Base-by-base conservation (phyloP, 345 rosid genomes). In the Pistacia integerrima region DNA sequence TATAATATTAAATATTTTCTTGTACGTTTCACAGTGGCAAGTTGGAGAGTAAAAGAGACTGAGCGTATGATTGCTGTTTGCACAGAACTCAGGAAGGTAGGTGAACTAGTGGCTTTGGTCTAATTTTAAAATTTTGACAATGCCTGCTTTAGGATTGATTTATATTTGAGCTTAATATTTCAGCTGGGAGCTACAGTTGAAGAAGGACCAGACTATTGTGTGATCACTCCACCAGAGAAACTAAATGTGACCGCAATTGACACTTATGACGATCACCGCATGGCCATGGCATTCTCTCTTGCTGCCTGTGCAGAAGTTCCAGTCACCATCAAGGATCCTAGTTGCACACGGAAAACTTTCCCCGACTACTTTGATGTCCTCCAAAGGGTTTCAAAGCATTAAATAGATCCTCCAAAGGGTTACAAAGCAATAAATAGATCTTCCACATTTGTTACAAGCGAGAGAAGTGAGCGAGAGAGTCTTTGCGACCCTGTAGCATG, bases 21-120 rank as follows among this genome's bases (percentile, higher is more conserved):
- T 41, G 2, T 41, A 30, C 71, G 7, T 51, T 60, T 72, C 74
- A 44, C 84, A 97, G 98, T 97, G 86, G 98, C 98, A 60, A 97
- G 99, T 82, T 94, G 99, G 99, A 90, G 99, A 79, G 99, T 94
- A 79, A 97, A 97, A 83, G 99, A 97, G 82, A 97, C 97, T 0
- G 98, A 97, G 80, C 81, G 98, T 49, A 97, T 97, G 99, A 86
- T 97, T 74, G 98, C 99, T 4, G 83, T 97, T 75, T 97, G 97
- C 91, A 97, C 98, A 4, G 99, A 97, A 72, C 93, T 97, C 48
- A 74, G 94, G 80, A 94, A 94, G 96, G 99, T 91, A 67, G 77
- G 9, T 67, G 46, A 41, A 63, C 55, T 16, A n/a, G 20, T 51
- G 38, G 58, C 18, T 38, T 36, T 58, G 18, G 13, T 18, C 60